Evolutionary conservation across 2,329 filamentous ascomycete genomes (phyloP).

Genomic region (Trichoderma aggressivum): DNA sequence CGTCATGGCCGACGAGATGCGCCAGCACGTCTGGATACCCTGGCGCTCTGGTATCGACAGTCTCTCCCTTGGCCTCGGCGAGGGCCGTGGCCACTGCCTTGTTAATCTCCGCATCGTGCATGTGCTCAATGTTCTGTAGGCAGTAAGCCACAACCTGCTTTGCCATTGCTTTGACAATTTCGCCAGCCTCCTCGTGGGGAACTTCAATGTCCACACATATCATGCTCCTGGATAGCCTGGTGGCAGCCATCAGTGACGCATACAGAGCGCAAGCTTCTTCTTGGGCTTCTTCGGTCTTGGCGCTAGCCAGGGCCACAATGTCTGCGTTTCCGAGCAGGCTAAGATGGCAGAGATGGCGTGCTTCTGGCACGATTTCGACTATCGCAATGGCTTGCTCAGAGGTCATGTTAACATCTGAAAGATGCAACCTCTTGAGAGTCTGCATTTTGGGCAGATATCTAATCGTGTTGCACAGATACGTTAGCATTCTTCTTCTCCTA

Average conservation of each 20-base stretch:
- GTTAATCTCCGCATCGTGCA: conserved; percentile 63
- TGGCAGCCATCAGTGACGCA: conserved; percentile 84
- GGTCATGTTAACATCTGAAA: conserved; percentile 78
- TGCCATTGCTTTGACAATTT: conserved; percentile 85
- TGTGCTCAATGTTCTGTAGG: conserved; percentile 81
- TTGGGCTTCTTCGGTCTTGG: conserved; percentile 73
- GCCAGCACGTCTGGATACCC: conserved; percentile 75
- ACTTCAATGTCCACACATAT: conserved; percentile 91
- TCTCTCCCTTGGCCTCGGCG: conserved; percentile 36
- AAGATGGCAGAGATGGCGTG: conserved; percentile 75
- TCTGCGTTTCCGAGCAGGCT: conserved; percentile 80
- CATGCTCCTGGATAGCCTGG: conserved; percentile 76
- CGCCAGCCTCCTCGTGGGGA: conserved; percentile 74
- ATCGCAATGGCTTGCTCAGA: conserved; percentile 87
- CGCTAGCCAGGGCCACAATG: conserved; percentile 66
- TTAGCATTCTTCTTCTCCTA: neutral
- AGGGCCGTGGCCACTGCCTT: conserved; percentile 43
- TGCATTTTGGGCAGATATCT: conserved; percentile 76
- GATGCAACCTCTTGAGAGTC: conserved; percentile 76
- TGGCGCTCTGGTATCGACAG: conserved; percentile 30
- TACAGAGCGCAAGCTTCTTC: conserved; percentile 94
- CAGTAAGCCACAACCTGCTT: conserved; percentile 96
- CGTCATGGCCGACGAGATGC: conserved; percentile 76
- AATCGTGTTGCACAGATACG: neutral
- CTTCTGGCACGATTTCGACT: conserved; percentile 85